Percentiles rank a stretch among this genome's conserved stretches.
Evolutionary conservation across 768 basidiomycete genomes (phyloP).

Genomic region (Termitomyces sp.): DNA sequence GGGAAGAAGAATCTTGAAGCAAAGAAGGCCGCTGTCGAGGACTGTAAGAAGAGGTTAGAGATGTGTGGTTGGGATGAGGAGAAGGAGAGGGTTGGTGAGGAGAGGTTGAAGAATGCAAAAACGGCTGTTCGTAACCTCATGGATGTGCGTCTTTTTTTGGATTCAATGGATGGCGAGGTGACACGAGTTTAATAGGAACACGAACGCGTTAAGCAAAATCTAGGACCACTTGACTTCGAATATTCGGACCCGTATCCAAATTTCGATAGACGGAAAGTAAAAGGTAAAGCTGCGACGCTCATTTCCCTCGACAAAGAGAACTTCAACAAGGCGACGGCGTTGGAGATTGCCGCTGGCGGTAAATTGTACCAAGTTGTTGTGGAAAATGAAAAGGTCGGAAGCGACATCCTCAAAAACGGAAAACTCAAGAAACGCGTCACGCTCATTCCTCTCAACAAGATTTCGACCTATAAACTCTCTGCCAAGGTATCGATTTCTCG

Average conservation of each 20-base stretch:
- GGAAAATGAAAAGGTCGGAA: constrained; percentile 84
- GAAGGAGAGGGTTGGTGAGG: constrained; percentile 57
- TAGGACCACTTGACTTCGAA: constrained; percentile 76
- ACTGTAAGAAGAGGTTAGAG: constrained; percentile 43
- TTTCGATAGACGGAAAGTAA: constrained; percentile 84
- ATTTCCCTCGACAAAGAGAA: constrained; percentile 66
- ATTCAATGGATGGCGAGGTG: constrained; percentile 4
- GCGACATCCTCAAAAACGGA: constrained; percentile 70
- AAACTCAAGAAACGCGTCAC: constrained; percentile 83
- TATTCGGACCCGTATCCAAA: constrained; percentile 70
- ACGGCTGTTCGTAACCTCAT: constrained; percentile 47
- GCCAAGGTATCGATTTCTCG: constrained; percentile 31
- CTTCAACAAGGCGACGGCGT: constrained; percentile 77
- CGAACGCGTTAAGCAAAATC: constrained; percentile 57
- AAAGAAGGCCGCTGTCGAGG: constrained; percentile 53
- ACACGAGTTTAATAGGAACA: constrained; percentile 41
- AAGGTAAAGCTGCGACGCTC: constrained; percentile 89
- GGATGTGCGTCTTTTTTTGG: constrained; percentile 43
- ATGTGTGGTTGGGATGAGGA: constrained; percentile 73
- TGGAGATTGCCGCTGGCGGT: constrained; percentile 88
- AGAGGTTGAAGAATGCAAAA: constrained; percentile 44
- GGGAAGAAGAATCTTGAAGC: constrained; percentile 61
- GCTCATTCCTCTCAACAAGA: constrained; percentile 91
- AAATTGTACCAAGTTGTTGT: constrained; percentile 93
- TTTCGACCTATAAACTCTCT: constrained; percentile 50